These are phyloP conservation scores for Mucor mucedo DNA, from an alignment of 371 early-diverging fungal genomes.

Conservation along the genomic window DNA sequence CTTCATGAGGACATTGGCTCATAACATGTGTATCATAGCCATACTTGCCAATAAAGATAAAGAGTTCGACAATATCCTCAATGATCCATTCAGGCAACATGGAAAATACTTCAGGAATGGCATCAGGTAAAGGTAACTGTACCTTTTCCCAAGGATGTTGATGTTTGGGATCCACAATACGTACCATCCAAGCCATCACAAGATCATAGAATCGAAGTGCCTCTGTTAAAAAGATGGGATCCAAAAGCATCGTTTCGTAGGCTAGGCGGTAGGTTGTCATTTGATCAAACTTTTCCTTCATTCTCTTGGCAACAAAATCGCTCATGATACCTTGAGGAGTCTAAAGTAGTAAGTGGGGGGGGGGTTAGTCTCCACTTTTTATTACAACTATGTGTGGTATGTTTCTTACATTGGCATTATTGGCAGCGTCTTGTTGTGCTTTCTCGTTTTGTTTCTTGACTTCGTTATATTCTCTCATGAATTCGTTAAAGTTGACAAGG, in stretches of 20 bases:
- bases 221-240: constrained; percentile 65
- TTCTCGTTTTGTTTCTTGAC: constrained; percentile 59
- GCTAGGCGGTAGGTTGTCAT: constrained; percentile 72
- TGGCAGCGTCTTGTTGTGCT: constrained; percentile 55
- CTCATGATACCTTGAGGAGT: constrained; percentile 54
- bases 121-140: constrained; percentile 57
- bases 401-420: constrained; percentile 44
- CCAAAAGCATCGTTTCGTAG: constrained; percentile 79
- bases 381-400: background rate
- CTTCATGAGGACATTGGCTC: constrained; percentile 64
- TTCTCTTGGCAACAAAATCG: constrained; percentile 59
- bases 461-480: constrained; percentile 72
- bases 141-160: constrained; percentile 62
- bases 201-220: constrained; percentile 80
- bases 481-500: constrained; percentile 67
- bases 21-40: constrained; percentile 69
- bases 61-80: constrained; percentile 84
- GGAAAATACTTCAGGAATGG: constrained; percentile 65
- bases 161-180: constrained; percentile 60
- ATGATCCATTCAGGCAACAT: constrained; percentile 93
- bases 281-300: constrained; percentile 60
- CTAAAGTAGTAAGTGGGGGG: constrained; percentile 10
- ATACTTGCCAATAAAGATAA: constrained; percentile 66
- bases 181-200: constrained; percentile 81
- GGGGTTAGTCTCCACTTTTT: background rate